These are phyloP conservation scores for Pseudogymnoascus sp. DNA, from an alignment of 2,329 filamentous ascomycete species.

Conservation along the genomic window DNA sequence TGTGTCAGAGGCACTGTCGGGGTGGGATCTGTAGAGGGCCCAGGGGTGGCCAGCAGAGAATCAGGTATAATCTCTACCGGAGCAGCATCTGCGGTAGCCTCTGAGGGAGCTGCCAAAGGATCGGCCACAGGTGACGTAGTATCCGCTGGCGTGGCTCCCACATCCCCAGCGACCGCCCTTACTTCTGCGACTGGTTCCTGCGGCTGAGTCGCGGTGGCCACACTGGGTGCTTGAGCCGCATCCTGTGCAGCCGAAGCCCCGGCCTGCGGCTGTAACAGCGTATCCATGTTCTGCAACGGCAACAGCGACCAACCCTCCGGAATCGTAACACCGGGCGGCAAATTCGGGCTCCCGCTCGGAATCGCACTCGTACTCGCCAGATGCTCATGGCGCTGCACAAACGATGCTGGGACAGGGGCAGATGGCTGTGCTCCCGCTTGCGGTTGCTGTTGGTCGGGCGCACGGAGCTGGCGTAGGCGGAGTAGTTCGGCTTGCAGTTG, in stretches of 20 bases:
- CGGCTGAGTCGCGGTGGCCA: background rate
- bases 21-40: background rate
- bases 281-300: conserved; percentile 46
- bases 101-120: background rate
- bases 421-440: conserved; percentile 13
- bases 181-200: background rate
- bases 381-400: conserved; percentile 40
- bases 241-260: conserved; percentile 12
- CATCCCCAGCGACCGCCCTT: background rate
- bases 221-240: background rate
- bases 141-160: background rate
- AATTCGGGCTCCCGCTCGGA: conserved; percentile 51
- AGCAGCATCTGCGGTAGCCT: background rate
- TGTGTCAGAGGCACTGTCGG: background rate
- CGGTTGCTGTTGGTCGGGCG: conserved; percentile 6
- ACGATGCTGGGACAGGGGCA: conserved; percentile 14
- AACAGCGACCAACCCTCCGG: conserved; percentile 59
- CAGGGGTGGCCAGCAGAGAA: background rate
- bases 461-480: background rate
- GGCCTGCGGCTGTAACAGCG: conserved; percentile 16
- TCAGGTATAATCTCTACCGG: background rate
- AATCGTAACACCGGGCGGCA: conserved; percentile 57
- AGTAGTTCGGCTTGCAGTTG: conserved; percentile 58
- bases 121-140: background rate
- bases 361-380: conserved; percentile 43